These are phyloP conservation scores for Cercospora sesami DNA, from an alignment of 2,329 filamentous ascomycete species.

Conservation along the genomic window DNA sequence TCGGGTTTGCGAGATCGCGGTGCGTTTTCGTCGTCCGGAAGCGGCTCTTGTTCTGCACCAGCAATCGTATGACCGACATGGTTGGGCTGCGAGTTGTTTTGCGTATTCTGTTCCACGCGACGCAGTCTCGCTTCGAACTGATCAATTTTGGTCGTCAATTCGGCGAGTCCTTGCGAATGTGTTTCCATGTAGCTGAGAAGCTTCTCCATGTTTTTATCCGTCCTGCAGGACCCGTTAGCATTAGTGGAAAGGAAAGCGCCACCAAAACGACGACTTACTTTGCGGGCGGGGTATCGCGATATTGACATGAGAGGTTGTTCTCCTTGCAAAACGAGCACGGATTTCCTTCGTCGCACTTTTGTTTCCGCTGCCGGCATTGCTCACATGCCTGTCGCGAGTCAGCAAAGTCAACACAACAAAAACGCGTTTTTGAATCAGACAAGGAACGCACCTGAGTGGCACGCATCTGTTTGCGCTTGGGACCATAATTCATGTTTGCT, in stretches of 20 bases:
- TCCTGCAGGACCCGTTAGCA: slow-evolving; percentile 41
- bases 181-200: slow-evolving; percentile 48
- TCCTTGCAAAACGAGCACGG: slow-evolving; percentile 85
- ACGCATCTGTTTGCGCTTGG: slow-evolving; percentile 40
- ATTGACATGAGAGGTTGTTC: slow-evolving; percentile 79
- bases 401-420: slow-evolving; percentile 17
- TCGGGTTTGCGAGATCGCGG: slow-evolving; percentile 58
- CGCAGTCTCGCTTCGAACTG: slow-evolving; percentile 32
- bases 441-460: slow-evolving; percentile 37
- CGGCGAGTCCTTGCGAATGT: slow-evolving; percentile 36
- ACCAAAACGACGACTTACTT: slow-evolving; percentile 61
- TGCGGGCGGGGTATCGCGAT: slow-evolving; percentile 86
- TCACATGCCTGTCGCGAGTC: slow-evolving; percentile 71
- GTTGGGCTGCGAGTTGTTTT: slow-evolving; percentile 14
- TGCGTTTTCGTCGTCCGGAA: slow-evolving; percentile 31
- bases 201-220: slow-evolving; percentile 51
- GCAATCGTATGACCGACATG: slow-evolving; percentile 8
- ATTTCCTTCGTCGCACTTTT: slow-evolving; percentile 85
- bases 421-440: neutral
- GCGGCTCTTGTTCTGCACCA: slow-evolving; percentile 17
- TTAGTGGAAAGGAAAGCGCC: neutral
- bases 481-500: slow-evolving; percentile 28
- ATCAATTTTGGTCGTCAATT: slow-evolving; percentile 31
- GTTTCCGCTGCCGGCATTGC: slow-evolving; percentile 81
- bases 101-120: slow-evolving; percentile 29